phyloP scores from a whole-genome alignment of 148 eudicot species.

The Chenopodium quinoa region DNA sequence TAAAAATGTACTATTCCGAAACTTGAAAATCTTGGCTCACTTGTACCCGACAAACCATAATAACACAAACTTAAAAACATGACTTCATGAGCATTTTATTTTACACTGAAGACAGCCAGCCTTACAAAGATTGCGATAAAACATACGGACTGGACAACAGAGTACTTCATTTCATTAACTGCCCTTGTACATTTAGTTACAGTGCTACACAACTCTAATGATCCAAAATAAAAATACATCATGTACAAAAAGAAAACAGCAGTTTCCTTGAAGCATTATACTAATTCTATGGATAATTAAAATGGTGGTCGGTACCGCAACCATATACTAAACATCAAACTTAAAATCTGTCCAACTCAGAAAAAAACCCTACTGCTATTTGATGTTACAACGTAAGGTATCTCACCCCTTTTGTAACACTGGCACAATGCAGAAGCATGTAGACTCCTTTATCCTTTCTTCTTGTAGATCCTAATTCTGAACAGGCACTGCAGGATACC shows the following conservation, averaged over 20 bases:
- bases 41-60: not conserved
- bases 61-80: not conserved
- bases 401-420: not conserved
- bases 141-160: not conserved
- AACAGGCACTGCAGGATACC: not conserved
- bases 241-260: constrained; percentile 3
- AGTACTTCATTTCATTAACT: not conserved
- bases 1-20: no score
- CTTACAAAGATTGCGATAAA: not conserved
- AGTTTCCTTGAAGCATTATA: not conserved
- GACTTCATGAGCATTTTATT: not conserved
- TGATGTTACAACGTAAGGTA: not conserved
- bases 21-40: not conserved
- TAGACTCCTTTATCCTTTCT: not conserved
- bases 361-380: not conserved
- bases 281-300: not conserved
- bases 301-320: not conserved
- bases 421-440: not conserved
- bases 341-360: not conserved
- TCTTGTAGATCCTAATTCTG: not conserved
- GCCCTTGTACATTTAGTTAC: not conserved
- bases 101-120: not conserved
- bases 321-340: not conserved
- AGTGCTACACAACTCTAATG: not conserved
- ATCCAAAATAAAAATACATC: not conserved